Evolutionary conservation across 169 alveolate species (phyloP), one percentile per base, ranked within the genome.

Genomic region (Plasmodium gaboni): DNA sequence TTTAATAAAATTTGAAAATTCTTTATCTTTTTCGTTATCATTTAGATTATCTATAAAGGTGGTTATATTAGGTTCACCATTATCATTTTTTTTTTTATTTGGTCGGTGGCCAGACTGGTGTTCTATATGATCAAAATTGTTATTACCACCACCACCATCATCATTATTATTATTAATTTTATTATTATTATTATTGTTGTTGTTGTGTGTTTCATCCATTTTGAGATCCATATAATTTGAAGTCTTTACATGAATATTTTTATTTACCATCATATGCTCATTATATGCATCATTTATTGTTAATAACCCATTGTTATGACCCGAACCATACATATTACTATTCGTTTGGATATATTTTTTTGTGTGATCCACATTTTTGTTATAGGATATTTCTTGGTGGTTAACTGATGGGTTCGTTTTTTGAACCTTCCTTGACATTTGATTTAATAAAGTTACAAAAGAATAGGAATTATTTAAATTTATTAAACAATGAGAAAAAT

Each of bases 1-100:
- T 73, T 83, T 83, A 26, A 83, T 69, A 28, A 83, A 83, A 8
- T 55, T 1, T 4, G 22, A n/a, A 63, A 83, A 83, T 61, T 83
- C 74, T 15, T 69, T 68, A 19, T 68, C 85, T 15, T 57, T 57
- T 12, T 26, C 68, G 13, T 60, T 60, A 61, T 38, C 1, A 38
- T 38, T 38, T 76, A 59, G 60, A 19, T 72, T 17, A 38, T 57
- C 15, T 74, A 55, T 32, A 74, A 24, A 65, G 24, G 46, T 0
- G 46, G 2, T 38, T 5, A 38, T 38, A 38, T 51, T 42, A 28
- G 57, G 17, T 50, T 80, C 32, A 10, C n/a, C 6, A 12, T 15
- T 38, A 28, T 24, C 55, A 26, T 15, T 64, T 12, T 9, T 28
- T 63, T 17, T 38, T 64, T 64, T 48, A 26, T 38, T 64, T 26